Evolutionary conservation across 768 basidiomycete species (phyloP), one percentile per base, ranked within the genome.

Genomic region (Boletus sp.): DNA sequence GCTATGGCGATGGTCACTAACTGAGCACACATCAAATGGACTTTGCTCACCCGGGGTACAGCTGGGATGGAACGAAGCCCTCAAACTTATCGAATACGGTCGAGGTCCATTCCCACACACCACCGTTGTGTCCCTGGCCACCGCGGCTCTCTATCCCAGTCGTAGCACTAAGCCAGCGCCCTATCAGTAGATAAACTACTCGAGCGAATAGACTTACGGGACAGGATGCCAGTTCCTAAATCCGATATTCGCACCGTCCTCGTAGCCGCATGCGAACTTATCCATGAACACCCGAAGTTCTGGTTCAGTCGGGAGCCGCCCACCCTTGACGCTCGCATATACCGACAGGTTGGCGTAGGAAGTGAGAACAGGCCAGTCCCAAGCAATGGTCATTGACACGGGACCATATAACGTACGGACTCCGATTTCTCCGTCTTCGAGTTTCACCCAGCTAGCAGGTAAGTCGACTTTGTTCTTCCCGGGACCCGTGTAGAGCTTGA

Each of bases 21-120:
- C 29, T 28, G 18, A 39, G 20, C n/a, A 11, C 11, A 37, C 2
- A 18, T 37, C 9, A 29, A 17, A 48, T 24, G 6, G 3, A 33
- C 5, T 36, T 35, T 41, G 59, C 75, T 59, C 76, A 94, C 78
- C 93, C 97, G 28, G 97, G 97, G 70, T 98, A 99, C 48, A 96
- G 67, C 36, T 72, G 72, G 1, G 91, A 94, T 9, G 85, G 78
- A 45, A 78, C 78, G 68, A 88, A 99, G 0, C 92, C 94, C 2
- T 92, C 85, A 58, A 83, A 78, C 29, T 76, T 77, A 20, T 85
- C 86, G 45, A 95, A 81, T 30, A 80, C 62, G 15, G 94, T 94
- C 18, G 88, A 89, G 0, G 96, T 97, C 95, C 95, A 98, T 76
- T 98, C 94, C 94, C 96, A 99, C 15, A 97, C 89, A 6, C 97